Evolutionary conservation across 1,139 yeast species (phyloP).

Genomic region (Protomyces inundatus): DNA sequence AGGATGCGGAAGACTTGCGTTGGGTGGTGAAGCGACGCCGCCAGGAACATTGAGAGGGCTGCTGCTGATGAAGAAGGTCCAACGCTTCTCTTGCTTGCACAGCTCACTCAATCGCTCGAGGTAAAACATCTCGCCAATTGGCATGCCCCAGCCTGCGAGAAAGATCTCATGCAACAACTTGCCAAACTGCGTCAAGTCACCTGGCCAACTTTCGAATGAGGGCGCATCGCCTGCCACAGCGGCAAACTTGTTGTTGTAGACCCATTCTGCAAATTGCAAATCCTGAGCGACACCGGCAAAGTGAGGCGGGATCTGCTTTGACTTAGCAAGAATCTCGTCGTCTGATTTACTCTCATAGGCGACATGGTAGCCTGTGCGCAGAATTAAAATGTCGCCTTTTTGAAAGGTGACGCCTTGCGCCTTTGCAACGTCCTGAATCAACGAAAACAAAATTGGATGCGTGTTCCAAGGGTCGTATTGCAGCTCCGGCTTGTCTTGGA

Average conservation of each 20-base stretch:
- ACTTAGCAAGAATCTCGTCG: conserved; percentile 30
- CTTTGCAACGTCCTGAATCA: conserved; percentile 34
- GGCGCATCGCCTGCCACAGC: conserved; percentile 37
- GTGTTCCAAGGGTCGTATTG: conserved; percentile 35
- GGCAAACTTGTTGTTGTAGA: conserved; percentile 36
- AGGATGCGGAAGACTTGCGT: conserved; percentile 26
- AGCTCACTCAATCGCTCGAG: conserved; percentile 34
- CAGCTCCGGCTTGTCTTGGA: conserved; percentile 35
- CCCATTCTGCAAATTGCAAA: conserved; percentile 33
- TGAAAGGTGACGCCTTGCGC: conserved; percentile 33
- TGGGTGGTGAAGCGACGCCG: conserved; percentile 38
- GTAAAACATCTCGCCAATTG: conserved; percentile 37
- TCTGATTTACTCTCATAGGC: conserved; percentile 34
- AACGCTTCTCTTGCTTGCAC: conserved; percentile 34
- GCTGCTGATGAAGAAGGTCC: conserved; percentile 36
- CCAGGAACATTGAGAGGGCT: conserved; percentile 37
- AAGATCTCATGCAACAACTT: conserved; percentile 32
- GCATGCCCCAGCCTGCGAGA: conserved; percentile 37
- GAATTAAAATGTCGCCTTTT: conserved; percentile 36
- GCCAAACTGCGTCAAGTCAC: conserved; percentile 15
- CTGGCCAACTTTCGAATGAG: conserved; percentile 35
- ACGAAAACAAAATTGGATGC: conserved; percentile 33
- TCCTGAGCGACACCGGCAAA: conserved; percentile 35
- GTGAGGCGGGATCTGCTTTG: conserved; percentile 29
- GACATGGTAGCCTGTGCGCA: conserved; percentile 37